Base-by-base conservation (phyloP, 78 protist genomes). In the Tieghemostelium lacteum region DNA sequence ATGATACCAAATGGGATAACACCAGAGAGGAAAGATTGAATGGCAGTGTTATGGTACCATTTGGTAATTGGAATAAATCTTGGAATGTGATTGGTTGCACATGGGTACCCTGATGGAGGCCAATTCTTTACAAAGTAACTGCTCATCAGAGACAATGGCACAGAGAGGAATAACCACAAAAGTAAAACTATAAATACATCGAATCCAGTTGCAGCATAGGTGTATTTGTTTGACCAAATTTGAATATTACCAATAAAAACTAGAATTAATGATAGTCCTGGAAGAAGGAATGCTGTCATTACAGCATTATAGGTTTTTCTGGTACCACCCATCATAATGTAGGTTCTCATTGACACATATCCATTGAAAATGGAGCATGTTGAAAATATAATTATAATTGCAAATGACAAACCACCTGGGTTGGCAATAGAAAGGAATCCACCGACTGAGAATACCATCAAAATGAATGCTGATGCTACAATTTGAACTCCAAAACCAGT, bases 71-170 rank as follows among this genome's bases (percentile, higher is more conserved):
- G 91, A 24, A 83, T 83, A 40, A 69, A 34, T 67, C 91, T 72
- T 69, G 91, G 91, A 45, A 83, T 83, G 28, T 37, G 52, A 45
- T 83, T 66, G 19, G 78, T 69, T 58, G 42, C 37, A 69, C 33
- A 72, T 70, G 91, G 91, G n/a, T 83, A 83, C 58, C 42, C 91
- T n/a, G 91, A 28, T 20, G 91, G 91, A 28, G 91, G 91, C 91
- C 91, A 83, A 42, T 69, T n/a, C 20, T 61, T 40, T n/a, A 83
- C 91, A 62, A 83, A 83, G 45, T 83, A 83, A 40, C 78, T 55
- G 36, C 78, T 69, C 2, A 58, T 12, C n/a, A 69, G 36, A 29
- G 91, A 83, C 36, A 45, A 28, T 60, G 91, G 91, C 22, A 55
- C 26, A 12, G 77, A 69, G 6, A 83, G 54, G 2, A 83, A 83